Percentiles rank a stretch among this genome's conserved stretches.
Evolutionary conservation across 2,329 filamentous ascomycete species (phyloP).

Genomic region (Colletotrichum aenigma): DNA sequence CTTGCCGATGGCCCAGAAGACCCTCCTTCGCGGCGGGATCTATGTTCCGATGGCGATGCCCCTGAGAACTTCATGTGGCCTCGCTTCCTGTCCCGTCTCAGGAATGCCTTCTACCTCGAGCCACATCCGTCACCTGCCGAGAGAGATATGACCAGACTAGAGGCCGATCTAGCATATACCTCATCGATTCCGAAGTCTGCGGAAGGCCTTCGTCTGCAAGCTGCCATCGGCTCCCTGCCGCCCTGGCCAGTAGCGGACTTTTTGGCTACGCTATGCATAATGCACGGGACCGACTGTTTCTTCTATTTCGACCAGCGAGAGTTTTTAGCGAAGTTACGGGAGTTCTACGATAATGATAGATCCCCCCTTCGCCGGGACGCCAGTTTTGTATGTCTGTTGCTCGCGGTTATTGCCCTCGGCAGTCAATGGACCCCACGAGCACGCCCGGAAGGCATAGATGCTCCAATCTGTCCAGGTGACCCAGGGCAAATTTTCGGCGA

Average conservation of each 20-base stretch:
- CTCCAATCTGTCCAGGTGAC: constrained; percentile 23
- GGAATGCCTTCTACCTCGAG: constrained; percentile 32
- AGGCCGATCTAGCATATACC: constrained; percentile 21
- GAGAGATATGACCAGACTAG: constrained; percentile 23
- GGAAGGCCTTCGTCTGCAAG: constrained; percentile 23
- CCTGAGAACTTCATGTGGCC: constrained; percentile 29
- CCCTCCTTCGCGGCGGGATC: not conserved
- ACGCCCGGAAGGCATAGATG: constrained; percentile 23
- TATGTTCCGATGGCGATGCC: constrained; percentile 12
- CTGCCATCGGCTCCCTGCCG: constrained; percentile 26
- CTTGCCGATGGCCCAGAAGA: not conserved
- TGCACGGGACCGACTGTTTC: constrained; percentile 27
- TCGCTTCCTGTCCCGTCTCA: constrained; percentile 26
- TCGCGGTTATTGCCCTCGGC: constrained; percentile 30
- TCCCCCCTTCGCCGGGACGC: constrained; percentile 25
- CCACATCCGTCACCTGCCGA: constrained; percentile 20
- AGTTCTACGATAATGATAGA: constrained; percentile 26
- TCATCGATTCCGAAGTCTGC: constrained; percentile 9
- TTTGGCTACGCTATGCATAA: constrained; percentile 27
- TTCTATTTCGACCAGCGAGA: constrained; percentile 31
- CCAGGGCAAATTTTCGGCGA: constrained; percentile 32
- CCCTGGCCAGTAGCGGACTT: constrained; percentile 29
- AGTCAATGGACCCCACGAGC: constrained; percentile 37
- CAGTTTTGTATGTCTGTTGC: constrained; percentile 28
- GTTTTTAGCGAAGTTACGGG: constrained; percentile 24